Base-by-base conservation (phyloP, 352 stramenopile genomes). In the Pelagophyceae sp. region DNA sequence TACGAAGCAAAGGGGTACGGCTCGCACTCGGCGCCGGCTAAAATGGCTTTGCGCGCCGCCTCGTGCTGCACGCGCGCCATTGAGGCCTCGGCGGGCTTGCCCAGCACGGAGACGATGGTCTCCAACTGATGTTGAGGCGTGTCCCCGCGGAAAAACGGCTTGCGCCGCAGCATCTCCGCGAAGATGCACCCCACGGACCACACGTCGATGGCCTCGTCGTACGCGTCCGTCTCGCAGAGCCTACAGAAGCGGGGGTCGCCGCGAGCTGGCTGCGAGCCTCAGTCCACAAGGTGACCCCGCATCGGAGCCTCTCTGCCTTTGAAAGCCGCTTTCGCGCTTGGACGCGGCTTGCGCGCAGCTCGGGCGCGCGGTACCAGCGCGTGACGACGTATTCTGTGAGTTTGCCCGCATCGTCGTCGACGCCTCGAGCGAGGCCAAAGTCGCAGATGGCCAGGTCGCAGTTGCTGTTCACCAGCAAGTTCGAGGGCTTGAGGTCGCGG, bases 81-180 rank as follows among this genome's bases (percentile, higher is more conserved):
- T 23, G 97, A 91, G 80, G 96, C 89, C 63, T 97, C 87, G 19
- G 82, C 90, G 27, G 95, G 94, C 19, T 90, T 94, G 5, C 96
- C 96, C 19, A 99, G 87, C 25, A 96, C 91, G 77, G 97, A 94
- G 89, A 98, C 98, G 79, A 99, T 99, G 81, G 97, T 93, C 84
- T 96, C 89, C 0, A 98, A 89, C 80, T 98, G 94, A 76, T 97
- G 90, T 76, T 98, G 96, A 82, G 97, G 98, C 82, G 98, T 91
- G 70, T 97, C 90, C 0, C 94, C 94, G 0, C 90, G 90, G 77
- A 98, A 98, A 17, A 98, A 85, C 65, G 94, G 92, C 72, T 96
- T 97, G 38, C 94, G 88, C 5, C 87, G 89, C 76, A 98, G 90
- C 89, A 98, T 94, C 79, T 98, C 94, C 0, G 90, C 94, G 75